Conservation (phyloP, 2,329 filamentous ascomycete genomes). For the Fusarium newnesense region DNA sequence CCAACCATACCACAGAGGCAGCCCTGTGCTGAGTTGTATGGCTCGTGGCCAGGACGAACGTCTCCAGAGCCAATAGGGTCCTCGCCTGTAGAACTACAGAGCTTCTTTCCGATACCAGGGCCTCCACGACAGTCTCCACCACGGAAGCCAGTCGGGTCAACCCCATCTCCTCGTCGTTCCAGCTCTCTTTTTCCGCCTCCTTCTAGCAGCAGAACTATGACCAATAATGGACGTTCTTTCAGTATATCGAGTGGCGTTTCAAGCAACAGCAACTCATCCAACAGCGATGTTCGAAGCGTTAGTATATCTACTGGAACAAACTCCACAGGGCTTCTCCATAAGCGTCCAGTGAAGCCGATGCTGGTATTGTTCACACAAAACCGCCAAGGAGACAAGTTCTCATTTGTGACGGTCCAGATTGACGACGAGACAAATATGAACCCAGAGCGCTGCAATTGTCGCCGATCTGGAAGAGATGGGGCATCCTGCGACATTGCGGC, state of each 20-base stretch:
- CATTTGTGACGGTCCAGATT: conserved; percentile 47
- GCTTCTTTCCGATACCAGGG: conserved; percentile 6
- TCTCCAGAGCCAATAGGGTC: conserved; percentile 31
- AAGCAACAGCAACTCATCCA: conserved; percentile 42
- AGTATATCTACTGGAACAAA: conserved; percentile 42
- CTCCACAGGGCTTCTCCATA: conserved; percentile 46
- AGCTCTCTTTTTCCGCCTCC: conserved; percentile 13
- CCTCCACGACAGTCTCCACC: conserved; percentile 15
- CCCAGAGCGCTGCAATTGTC: conserved; percentile 50
- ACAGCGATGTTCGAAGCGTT: conserved; percentile 39
- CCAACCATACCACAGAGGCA: conserved; percentile 37
- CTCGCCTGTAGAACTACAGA: conserved; percentile 26
- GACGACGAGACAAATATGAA: conserved; percentile 49
- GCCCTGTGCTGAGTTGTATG: conserved; percentile 13
- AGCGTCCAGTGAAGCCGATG: conserved; percentile 47
- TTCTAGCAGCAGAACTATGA: conserved; percentile 13
- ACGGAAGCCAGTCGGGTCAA: conserved; percentile 33
- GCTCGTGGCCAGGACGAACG: conserved; percentile 29
- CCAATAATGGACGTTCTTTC: conserved; percentile 28
- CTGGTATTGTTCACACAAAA: conserved; percentile 49
- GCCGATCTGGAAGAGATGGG: conserved; percentile 41
- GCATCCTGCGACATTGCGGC: conserved; percentile 37
- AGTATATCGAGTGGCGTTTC: conserved; percentile 40
- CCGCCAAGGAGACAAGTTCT: conserved; percentile 29
- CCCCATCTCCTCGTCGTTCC: conserved; percentile 31